phyloP scores from a whole-genome alignment of 768 basidiomycete genomes.

The Ramaria rubella region DNA sequence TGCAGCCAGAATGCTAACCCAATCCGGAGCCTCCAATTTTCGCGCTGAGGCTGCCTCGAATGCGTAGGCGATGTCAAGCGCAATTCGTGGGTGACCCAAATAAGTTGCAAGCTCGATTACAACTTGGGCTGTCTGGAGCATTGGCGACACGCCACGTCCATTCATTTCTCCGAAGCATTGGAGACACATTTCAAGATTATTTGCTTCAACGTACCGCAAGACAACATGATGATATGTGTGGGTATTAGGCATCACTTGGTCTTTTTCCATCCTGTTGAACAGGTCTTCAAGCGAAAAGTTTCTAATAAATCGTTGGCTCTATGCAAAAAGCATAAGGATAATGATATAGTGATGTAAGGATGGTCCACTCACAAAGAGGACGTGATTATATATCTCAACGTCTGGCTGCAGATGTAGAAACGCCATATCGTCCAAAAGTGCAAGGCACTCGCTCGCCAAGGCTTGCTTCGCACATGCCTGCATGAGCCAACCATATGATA shows the following conservation, averaged over 20 bases:
- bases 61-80: constrained; percentile 58
- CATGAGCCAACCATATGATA: constrained; percentile 54
- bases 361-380: constrained; percentile 46
- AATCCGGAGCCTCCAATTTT: constrained; percentile 45
- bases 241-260: constrained; percentile 43
- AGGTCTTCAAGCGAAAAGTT: constrained; percentile 30
- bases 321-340: constrained; percentile 23
- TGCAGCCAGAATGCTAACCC: constrained; percentile 61
- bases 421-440: constrained; percentile 65
- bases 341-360: constrained; percentile 14
- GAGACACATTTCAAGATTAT: constrained; percentile 62
- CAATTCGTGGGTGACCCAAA: constrained; percentile 53
- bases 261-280: constrained; percentile 48
- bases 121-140: constrained; percentile 40
- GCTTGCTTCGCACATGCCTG: constrained; percentile 38
- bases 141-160: constrained; percentile 41
- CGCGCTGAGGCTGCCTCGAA: constrained; percentile 54
- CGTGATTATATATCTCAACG: constrained; percentile 46
- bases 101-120: constrained; percentile 51
- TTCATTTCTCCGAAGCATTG: constrained; percentile 57
- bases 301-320: constrained; percentile 25
- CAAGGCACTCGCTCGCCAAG: constrained; percentile 48
- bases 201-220: constrained; percentile 34
- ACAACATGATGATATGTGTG: constrained; percentile 51
- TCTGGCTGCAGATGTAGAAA: constrained; percentile 43